These are phyloP conservation scores for Pichia cabralensis DNA, from an alignment of 805 yeast genomes.

Conservation along the genomic window DNA sequence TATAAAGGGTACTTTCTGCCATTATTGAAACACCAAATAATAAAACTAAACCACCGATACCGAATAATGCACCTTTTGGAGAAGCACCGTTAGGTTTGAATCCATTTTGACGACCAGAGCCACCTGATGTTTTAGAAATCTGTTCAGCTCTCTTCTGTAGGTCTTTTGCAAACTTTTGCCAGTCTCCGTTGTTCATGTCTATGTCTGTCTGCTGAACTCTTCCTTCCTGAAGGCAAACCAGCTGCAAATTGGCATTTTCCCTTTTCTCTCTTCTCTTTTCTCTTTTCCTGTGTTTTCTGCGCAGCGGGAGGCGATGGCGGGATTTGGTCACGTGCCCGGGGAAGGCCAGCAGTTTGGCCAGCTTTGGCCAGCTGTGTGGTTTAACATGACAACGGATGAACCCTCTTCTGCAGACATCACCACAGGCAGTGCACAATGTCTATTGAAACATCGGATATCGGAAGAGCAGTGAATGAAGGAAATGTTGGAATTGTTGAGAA, in stretches of 20 bases:
- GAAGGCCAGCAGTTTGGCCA: no score
- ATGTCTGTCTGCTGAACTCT: no score
- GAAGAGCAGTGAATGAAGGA: conserved; percentile 60
- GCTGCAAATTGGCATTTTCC: no score
- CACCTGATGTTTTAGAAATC: conserved; percentile 27
- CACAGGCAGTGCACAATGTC: no score
- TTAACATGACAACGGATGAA: no score
- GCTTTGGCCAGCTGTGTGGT: not conserved
- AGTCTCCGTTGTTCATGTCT: conserved; percentile 35
- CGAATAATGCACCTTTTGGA: conserved; percentile 51
- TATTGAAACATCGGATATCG: conserved; percentile 27
- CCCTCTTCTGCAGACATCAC: no score
- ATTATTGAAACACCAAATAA: conserved; percentile 49
- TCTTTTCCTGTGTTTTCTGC: no score
- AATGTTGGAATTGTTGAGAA: conserved; percentile 41
- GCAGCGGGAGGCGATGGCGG: no score
- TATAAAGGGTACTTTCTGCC: conserved; percentile 51
- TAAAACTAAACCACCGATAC: conserved; percentile 49
- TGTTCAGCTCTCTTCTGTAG: conserved; percentile 36
- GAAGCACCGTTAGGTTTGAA: conserved; percentile 11
- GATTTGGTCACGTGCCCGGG: no score
- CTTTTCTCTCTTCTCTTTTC: no score
- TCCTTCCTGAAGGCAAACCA: not conserved
- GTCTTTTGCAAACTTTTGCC: conserved; percentile 42
- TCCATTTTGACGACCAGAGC: conserved; percentile 17